A percentile compares a stretch with the other conserved stretches of the same genome.
Conservation (phyloP, 176 grass and related monocot species). For the Aegilops speltoides region DNA sequence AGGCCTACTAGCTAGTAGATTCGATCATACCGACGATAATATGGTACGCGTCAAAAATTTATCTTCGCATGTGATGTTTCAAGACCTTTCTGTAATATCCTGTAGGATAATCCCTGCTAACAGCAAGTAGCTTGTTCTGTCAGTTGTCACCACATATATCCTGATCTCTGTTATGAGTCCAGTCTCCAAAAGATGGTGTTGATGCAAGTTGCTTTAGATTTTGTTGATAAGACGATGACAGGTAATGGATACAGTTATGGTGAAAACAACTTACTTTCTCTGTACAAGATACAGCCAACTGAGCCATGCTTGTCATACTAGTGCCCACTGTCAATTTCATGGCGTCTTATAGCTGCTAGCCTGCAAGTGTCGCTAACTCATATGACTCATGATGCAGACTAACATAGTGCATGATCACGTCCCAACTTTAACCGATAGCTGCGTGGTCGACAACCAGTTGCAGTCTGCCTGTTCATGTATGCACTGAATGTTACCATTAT, state of each 20-base stretch:
- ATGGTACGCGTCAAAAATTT: constrained; percentile 10
- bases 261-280: background rate
- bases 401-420: background rate
- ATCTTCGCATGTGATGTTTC: constrained; percentile 18
- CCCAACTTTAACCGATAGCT: background rate
- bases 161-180: constrained; percentile 19
- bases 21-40: background rate
- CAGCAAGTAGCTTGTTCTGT: constrained; percentile 21
- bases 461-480: constrained; percentile 9
- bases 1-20: constrained; percentile 13
- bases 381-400: constrained; percentile 10
- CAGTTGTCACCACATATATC: constrained; percentile 3
- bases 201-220: constrained; percentile 35
- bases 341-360: background rate
- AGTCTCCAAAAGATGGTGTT: constrained; percentile 12
- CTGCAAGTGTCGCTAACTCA: constrained; percentile 16
- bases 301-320: constrained; percentile 9
- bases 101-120: constrained; percentile 27
- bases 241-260: constrained; percentile 11
- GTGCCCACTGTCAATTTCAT: constrained; percentile 34
- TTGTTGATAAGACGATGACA: background rate
- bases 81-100: constrained; percentile 35
- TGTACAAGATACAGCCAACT: constrained; percentile 7
- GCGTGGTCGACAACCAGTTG: background rate
- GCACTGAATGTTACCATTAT: background rate